Evolutionary conservation across 1,284 basidiomycete species (phyloP), one percentile per base, ranked within the genome.

Genomic region (Agroathelia rolfsii): DNA sequence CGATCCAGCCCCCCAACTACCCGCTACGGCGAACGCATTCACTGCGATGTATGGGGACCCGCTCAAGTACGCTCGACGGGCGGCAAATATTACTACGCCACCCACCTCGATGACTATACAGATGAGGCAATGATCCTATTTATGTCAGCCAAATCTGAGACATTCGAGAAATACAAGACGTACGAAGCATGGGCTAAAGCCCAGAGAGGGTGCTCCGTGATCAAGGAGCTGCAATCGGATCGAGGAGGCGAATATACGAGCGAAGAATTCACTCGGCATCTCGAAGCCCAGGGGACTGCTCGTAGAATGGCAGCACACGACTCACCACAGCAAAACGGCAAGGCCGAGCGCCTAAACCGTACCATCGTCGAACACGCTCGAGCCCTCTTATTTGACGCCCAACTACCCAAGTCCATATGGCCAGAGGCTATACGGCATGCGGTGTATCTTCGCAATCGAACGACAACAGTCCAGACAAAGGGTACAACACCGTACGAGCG

Each of bases 241-340:
- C 33, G 50, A 14, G 53, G 56, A 5, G 50, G 55, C 9, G 46
- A 59, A 44, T 51, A 48, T 33, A 28, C 37, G 6, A 40, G 40
- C 31, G 35, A 47, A n/a, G 43, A 44, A 14, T 56, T 62, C 30
- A 37, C 19, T 1, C 24, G 41, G 1, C 45, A 55, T 38, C 47
- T 55, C 3, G 37, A 40, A 5, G 16, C 26, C 0, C 16, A 37
- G 8, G 59, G 59, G n/a, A 62, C 53, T 2, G 24, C 35, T 14
- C 46, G 41, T 14, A 40, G 53, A 25, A 41, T 52, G 10, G 55
- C 52, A 9, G 44, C 53, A 1, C 59, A 62, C 34, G 49, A 64
- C 36, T 50, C 55, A 2, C 56, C 55, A 3, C 36, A 44, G 8
- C 47, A 55, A 32, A 60, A 59, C 39, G 53, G 59, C 1, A 50